These are phyloP conservation scores for Cladosporium sp. DNA, from an alignment of 2,329 filamentous ascomycete genomes.

Conservation along the genomic window DNA sequence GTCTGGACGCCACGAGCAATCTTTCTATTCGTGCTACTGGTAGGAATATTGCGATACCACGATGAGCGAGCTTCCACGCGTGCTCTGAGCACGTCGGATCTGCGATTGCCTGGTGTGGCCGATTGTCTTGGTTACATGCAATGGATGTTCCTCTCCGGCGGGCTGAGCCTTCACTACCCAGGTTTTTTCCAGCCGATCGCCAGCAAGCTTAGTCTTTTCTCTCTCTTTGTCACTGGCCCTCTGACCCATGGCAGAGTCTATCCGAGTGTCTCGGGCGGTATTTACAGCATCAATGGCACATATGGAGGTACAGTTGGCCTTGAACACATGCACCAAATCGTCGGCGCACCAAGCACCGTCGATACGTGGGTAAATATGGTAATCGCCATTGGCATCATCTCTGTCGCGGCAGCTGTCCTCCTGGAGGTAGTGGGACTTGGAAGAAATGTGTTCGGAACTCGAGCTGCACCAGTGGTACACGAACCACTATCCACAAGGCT, in stretches of 20 bases:
- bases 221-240: slow-evolving; percentile 1
- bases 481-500: not conserved
- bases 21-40: not conserved
- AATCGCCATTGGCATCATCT: slow-evolving; percentile 9
- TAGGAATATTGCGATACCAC: not conserved
- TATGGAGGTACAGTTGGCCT: slow-evolving; percentile 14
- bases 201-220: slow-evolving; percentile 15
- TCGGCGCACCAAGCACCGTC: slow-evolving; percentile 6
- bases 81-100: not conserved
- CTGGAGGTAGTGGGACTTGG: not conserved
- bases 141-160: slow-evolving; percentile 5
- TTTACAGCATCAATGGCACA: slow-evolving; percentile 16
- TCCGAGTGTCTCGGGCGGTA: not conserved
- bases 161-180: slow-evolving; percentile 13
- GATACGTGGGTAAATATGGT: slow-evolving; percentile 14
- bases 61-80: not conserved
- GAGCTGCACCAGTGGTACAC: not conserved
- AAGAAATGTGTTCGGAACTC: not conserved
- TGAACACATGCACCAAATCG: slow-evolving; percentile 20
- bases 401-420: not conserved
- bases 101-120: slow-evolving; percentile 9
- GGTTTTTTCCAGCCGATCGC: slow-evolving; percentile 12
- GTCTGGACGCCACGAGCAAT: not conserved
- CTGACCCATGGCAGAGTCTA: slow-evolving; percentile 3
- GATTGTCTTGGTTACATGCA: slow-evolving; percentile 15